Conservation (phyloP, 371 early-diverging fungal species). For the Mucor circinelloides region DNA sequence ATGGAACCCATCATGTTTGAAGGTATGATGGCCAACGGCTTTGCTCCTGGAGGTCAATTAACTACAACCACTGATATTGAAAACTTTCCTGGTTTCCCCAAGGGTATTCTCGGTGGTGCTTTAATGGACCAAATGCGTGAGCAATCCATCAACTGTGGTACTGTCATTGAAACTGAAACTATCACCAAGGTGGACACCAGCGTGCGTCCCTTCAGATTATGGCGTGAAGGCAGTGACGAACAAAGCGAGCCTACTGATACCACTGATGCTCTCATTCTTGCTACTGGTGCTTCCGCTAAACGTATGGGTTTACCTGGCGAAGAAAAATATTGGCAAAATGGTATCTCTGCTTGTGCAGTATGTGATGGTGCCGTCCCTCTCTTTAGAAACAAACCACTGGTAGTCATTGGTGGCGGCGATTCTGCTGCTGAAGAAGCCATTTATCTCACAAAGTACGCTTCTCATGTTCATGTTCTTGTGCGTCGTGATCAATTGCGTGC, state of each 20-base stretch:
- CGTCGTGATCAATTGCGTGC: slow-evolving; percentile 97
- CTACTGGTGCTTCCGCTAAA: slow-evolving; percentile 99
- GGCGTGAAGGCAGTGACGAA: slow-evolving; percentile 83
- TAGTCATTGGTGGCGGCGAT: slow-evolving; percentile 99
- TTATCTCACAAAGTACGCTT: slow-evolving; percentile 82
- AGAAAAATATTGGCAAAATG: slow-evolving; percentile 64
- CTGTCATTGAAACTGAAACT: slow-evolving; percentile 85
- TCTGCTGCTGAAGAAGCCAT: slow-evolving; percentile 98
- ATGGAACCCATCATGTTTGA: slow-evolving; percentile 94
- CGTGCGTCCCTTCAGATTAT: slow-evolving; percentile 85
- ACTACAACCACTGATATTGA: slow-evolving; percentile 95
- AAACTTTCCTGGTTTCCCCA: slow-evolving; percentile 90
- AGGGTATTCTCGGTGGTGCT: slow-evolving; percentile 80
- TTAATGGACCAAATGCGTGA: slow-evolving; percentile 70
- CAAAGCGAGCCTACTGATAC: slow-evolving; percentile 69
- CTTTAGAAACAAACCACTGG: slow-evolving; percentile 91
- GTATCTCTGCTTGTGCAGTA: slow-evolving; percentile 99
- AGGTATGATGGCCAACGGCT: slow-evolving; percentile 94
- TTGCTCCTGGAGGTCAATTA: slow-evolving; percentile 88
- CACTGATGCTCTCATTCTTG: slow-evolving; percentile 89
- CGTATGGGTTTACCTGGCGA: slow-evolving; percentile 77
- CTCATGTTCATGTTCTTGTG: slow-evolving; percentile 63
- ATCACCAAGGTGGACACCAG: slow-evolving; percentile 83
- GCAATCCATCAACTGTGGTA: slow-evolving; percentile 43
- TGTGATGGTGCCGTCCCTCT: slow-evolving; percentile 99